A percentile compares a stretch with the other conserved stretches of the same genome.
Evolutionary conservation across 1,139 yeast genomes (phyloP).

Genomic region (Hyphopichia burtonii): DNA sequence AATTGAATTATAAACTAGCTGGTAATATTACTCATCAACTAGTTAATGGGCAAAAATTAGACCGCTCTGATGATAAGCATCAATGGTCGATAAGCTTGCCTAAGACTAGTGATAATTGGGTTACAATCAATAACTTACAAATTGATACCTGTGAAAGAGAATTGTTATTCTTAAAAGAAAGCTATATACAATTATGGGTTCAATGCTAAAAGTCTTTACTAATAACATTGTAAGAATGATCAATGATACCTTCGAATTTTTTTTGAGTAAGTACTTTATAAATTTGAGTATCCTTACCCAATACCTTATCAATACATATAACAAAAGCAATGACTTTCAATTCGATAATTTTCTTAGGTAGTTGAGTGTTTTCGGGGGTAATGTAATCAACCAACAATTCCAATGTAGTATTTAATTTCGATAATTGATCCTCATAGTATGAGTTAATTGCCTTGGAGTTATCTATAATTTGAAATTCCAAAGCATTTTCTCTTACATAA

Average conservation of each 20-base stretch:
- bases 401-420: conserved; percentile 13
- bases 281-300: conserved; percentile 16
- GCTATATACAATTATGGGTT: conserved; percentile 70
- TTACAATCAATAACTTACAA: conserved; percentile 52
- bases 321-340: conserved; percentile 21
- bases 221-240: conserved; percentile 10
- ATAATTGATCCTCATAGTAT: conserved; percentile 15
- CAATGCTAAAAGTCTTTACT: conserved; percentile 1
- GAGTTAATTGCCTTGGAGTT: conserved; percentile 4
- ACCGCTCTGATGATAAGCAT: conserved; percentile 26
- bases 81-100: conserved; percentile 55
- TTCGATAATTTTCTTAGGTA: conserved; percentile 5
- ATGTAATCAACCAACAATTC: conserved; percentile 11
- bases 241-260: conserved; percentile 7
- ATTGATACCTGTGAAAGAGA: conserved; percentile 53
- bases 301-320: conserved; percentile 16
- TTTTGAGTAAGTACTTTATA: conserved; percentile 9
- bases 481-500: neutral
- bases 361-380: neutral
- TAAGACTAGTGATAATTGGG: conserved; percentile 48
- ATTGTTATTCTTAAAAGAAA: conserved; percentile 60
- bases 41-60: conserved; percentile 16
- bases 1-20: conserved; percentile 42
- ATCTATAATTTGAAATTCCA: conserved; percentile 2
- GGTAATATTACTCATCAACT: conserved; percentile 52